phyloP scores from a whole-genome alignment of 31 red algal species.

The Odonthalia washingtoniensis region DNA sequence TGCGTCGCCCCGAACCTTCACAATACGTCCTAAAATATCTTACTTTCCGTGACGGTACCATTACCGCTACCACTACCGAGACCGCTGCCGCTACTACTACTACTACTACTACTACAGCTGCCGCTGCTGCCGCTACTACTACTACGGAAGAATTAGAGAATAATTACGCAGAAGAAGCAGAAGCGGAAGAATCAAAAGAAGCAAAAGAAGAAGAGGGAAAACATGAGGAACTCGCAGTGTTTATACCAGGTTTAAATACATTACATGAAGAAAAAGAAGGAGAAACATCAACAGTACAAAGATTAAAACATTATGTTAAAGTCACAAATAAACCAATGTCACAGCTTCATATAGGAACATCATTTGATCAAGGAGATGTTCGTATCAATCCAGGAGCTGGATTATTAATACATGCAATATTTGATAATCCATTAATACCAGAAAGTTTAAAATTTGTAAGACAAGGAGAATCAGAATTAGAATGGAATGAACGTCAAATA shows the following conservation, averaged over 20 bases:
- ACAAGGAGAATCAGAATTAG: neutral
- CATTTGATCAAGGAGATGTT: constrained; percentile 60
- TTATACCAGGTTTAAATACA: constrained; percentile 69
- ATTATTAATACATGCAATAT: constrained; percentile 1
- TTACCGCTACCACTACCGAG: neutral
- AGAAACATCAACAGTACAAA: constrained; percentile 43
- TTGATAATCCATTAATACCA: constrained; percentile 7
- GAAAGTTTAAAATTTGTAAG: neutral
- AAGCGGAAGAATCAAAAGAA: neutral
- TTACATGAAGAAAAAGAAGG: constrained; percentile 41
- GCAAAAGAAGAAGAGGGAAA: no score
- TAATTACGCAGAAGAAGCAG: neutral
- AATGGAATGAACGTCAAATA: constrained; percentile 19
- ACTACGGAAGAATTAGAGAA: neutral
- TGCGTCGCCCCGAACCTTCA: neutral
- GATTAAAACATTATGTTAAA: constrained; percentile 47
- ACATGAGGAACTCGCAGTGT: constrained; percentile 24
- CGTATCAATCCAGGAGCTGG: constrained; percentile 22
- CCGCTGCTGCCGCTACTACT: neutral
- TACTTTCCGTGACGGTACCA: constrained; percentile 19
- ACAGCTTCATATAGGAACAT: constrained; percentile 54
- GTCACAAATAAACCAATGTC: constrained; percentile 44
- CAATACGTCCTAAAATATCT: constrained; percentile 11
- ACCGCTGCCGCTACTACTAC: neutral
- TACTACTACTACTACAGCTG: neutral